phyloP scores from a whole-genome alignment of 306 rosid species.

The Lathyrus oleraceus region DNA sequence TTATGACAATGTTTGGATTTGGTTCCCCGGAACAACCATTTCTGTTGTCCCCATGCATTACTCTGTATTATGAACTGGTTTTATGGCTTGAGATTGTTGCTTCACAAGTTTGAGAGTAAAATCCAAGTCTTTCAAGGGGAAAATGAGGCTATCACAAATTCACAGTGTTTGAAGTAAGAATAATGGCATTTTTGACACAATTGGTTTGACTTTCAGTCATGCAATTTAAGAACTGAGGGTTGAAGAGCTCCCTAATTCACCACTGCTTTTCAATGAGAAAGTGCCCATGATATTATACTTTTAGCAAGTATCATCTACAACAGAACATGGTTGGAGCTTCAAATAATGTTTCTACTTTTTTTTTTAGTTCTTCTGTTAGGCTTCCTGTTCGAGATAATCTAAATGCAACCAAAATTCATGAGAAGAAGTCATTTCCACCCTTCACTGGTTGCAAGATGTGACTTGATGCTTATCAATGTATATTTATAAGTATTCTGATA shows the following conservation, averaged over 20 bases:
- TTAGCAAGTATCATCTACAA: neutral
- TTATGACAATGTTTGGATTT: slow-evolving; percentile 43
- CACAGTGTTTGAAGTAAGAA: neutral
- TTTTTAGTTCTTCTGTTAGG: neutral
- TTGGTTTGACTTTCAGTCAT: slow-evolving; percentile 5
- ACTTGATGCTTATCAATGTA: neutral
- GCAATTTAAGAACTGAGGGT: neutral
- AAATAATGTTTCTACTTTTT: slow-evolving; percentile 5
- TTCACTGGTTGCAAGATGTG: slow-evolving; percentile 3
- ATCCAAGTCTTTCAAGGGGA: neutral
- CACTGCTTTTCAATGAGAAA: slow-evolving; percentile 3
- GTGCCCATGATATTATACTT: neutral
- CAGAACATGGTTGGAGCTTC: neutral
- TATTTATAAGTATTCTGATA: neutral
- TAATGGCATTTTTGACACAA: neutral
- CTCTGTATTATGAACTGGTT: neutral
- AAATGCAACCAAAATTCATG: neutral
- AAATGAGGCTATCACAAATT: neutral
- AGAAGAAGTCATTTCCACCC: slow-evolving; percentile 3
- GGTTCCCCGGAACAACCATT: neutral
- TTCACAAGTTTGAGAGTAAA: slow-evolving; percentile 7
- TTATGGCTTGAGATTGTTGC: neutral
- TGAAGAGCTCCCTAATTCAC: neutral
- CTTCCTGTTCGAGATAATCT: neutral
- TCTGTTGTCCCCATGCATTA: neutral